Evolutionary conservation across 768 basidiomycete species (phyloP).

Genomic region (Favolaschia claudopus): DNA sequence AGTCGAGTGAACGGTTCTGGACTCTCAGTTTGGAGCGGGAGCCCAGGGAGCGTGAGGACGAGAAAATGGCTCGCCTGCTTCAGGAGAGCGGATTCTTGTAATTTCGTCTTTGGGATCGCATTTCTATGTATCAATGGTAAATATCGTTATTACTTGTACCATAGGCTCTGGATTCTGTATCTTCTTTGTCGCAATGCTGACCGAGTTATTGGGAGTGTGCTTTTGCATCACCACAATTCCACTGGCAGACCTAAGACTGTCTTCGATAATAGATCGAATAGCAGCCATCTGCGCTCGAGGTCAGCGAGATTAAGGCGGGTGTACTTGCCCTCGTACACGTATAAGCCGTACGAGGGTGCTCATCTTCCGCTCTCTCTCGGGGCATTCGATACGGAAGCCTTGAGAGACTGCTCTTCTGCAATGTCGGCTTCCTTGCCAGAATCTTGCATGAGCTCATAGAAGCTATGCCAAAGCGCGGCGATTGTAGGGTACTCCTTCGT

Average conservation of each 20-base stretch:
- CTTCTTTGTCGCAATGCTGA: not conserved
- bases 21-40: conserved; percentile 86
- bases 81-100: conserved; percentile 91
- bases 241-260: too few relatives aligned
- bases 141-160: conserved; percentile 17
- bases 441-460: conserved; percentile 77
- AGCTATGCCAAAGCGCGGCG: conserved; percentile 83
- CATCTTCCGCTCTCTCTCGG: too few relatives aligned
- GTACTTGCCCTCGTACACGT: too few relatives aligned
- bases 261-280: too few relatives aligned
- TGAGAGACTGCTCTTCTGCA: conserved; percentile 42
- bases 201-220: not conserved
- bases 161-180: conserved; percentile 22
- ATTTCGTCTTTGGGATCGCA: conserved; percentile 26
- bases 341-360: too few relatives aligned
- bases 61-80: conserved; percentile 91
- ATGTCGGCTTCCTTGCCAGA: conserved; percentile 46
- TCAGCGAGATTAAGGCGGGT: too few relatives aligned
- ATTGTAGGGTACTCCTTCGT: conserved; percentile 92
- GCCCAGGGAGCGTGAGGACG: conserved; percentile 94
- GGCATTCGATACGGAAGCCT: conserved; percentile 21
- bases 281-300: too few relatives aligned
- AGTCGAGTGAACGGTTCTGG: conserved; percentile 84
- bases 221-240: too few relatives aligned
- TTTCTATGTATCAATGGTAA: conserved; percentile 24